Evolutionary conservation across 352 stramenopile genomes (phyloP), one percentile per base, ranked within the genome.

Genomic region (Phytopythium kandeliae): DNA sequence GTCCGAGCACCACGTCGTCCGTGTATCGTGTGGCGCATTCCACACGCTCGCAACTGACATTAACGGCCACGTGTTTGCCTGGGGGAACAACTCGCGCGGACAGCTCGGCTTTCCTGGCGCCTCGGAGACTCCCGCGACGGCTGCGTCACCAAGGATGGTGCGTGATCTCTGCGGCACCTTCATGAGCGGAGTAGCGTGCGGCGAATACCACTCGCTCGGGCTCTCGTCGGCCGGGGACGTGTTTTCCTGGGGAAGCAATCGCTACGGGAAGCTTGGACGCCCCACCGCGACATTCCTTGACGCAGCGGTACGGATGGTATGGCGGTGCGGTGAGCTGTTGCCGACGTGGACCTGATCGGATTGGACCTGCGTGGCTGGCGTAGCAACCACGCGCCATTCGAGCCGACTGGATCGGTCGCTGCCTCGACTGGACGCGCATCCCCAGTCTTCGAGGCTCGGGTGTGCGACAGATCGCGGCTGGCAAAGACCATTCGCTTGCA

Each of bases 231-330:
- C 74, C 24, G 78, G 81, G 9, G 51, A 62, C 10, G 67, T 89
- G 3, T 92, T 76, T 35, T 85, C 78, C 3, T 92, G 78, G 81
- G 81, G 81, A 11, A 82, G 78, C 63, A 85, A 84, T 55, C 75
- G 74, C 44, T 89, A 75, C 28, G 63, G 58, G 2, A 71, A 92
- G 46, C 72, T 92, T 9, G 81, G 81, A 19, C 63, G 78, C 17
- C 30, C 17, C 1, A 68, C 74, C 0, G 60, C 74, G 41, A 57
- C 50, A 8, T 60, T 78, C 24, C 41, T 69, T 0, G 72, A 85
- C 28, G 63, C 69, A 24, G 61, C 60, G 62, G 75, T 85, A 55
- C 42, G 69, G 63, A 6, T n/a, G n/a, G n/a, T n/a, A n/a, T n/a
- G n/a, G n/a, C n/a, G n/a, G n/a, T n/a, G n/a, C n/a, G n/a, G n/a